These are phyloP conservation scores for Penicillium sp. DNA, from an alignment of 2,329 filamentous ascomycete genomes.

Conservation along the genomic window DNA sequence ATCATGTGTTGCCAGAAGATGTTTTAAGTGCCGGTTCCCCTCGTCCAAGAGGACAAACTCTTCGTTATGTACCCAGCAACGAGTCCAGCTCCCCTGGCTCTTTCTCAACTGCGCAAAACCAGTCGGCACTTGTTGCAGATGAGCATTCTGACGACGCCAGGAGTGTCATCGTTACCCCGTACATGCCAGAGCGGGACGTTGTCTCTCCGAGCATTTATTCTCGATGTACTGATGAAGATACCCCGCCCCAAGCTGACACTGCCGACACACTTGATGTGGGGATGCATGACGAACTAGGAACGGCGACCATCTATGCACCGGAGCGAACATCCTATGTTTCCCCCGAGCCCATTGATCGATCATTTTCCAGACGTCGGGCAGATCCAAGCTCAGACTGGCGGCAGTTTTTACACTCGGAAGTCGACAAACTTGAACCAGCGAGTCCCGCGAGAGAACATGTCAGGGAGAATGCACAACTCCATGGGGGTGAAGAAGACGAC, in stretches of 20 bases:
- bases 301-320: slow-evolving; percentile 39
- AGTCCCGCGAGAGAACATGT: slow-evolving; percentile 35
- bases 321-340: slow-evolving; percentile 35
- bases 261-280: slow-evolving; percentile 3
- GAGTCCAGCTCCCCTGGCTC: slow-evolving; percentile 30
- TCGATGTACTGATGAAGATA: slow-evolving; percentile 39
- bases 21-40: slow-evolving; percentile 26
- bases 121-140: neutral
- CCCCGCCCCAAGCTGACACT: slow-evolving; percentile 20
- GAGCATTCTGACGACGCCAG: slow-evolving; percentile 23
- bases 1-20: slow-evolving; percentile 32
- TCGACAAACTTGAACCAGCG: slow-evolving; percentile 33
- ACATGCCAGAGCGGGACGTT: slow-evolving; percentile 11
- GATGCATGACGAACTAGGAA: slow-evolving; percentile 32
- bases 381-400: slow-evolving; percentile 39
- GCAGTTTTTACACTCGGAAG: slow-evolving; percentile 40
- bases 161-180: slow-evolving; percentile 20
- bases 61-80: slow-evolving; percentile 35
- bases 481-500: slow-evolving; percentile 26
- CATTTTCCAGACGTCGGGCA: slow-evolving; percentile 1
- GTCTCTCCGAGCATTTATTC: slow-evolving; percentile 48
- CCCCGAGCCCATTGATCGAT: slow-evolving; percentile 22
- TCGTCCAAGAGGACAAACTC: slow-evolving; percentile 26
- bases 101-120: slow-evolving; percentile 30
- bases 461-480: slow-evolving; percentile 42